Conservation (phyloP, 768 basidiomycete species). For the Chiua virens region DNA sequence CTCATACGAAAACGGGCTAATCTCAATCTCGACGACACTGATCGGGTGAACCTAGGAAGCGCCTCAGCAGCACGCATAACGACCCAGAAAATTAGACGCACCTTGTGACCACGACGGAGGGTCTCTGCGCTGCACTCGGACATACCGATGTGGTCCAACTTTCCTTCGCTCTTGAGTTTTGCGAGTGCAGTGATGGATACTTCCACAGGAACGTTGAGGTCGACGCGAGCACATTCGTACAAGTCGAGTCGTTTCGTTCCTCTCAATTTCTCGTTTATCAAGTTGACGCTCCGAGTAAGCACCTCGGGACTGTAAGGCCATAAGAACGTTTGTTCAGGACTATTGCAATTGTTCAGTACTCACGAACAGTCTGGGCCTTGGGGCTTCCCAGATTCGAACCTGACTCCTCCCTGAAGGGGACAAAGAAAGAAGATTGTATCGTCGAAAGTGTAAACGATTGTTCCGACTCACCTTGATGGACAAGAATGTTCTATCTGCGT, state of each 20-base stretch:
- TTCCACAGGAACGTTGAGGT: conserved; percentile 45
- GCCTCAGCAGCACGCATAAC: neutral
- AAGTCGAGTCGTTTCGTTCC: conserved; percentile 59
- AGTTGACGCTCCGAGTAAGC: conserved; percentile 45
- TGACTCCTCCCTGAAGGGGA: no score
- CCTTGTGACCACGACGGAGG: conserved; percentile 39
- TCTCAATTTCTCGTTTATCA: conserved; percentile 45
- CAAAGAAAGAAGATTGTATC: no score
- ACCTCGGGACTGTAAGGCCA: conserved; percentile 32
- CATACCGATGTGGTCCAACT: conserved; percentile 55
- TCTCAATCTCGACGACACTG: conserved; percentile 64
- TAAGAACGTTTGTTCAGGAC: no score
- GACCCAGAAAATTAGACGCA: neutral
- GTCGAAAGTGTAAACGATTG: no score
- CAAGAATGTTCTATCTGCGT: no score
- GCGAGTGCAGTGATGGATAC: conserved; percentile 43
- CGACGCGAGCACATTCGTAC: conserved; percentile 55
- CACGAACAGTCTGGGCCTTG: conserved; percentile 31
- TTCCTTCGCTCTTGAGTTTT: conserved; percentile 29
- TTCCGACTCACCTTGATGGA: no score
- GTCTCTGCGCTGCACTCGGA: conserved; percentile 55
- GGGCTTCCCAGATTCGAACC: no score
- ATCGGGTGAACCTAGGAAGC: conserved; percentile 49
- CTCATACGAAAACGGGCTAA: conserved; percentile 59
- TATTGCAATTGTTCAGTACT: conserved; percentile 7